These are phyloP conservation scores for Starmerella khaoyaiensis DNA, from an alignment of 805 yeast genomes.

Conservation along the genomic window DNA sequence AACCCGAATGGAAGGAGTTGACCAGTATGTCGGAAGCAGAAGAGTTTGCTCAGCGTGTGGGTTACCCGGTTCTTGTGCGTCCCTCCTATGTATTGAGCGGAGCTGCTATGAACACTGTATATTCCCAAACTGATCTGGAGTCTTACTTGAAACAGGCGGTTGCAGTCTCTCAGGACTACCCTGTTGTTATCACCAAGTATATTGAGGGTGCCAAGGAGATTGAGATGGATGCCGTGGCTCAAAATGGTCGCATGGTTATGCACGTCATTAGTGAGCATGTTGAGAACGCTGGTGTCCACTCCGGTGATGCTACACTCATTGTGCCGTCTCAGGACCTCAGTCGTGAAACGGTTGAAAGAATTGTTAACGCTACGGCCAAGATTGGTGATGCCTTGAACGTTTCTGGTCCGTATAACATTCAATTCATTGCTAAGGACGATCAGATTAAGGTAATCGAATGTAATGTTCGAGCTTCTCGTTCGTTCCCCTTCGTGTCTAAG, in stretches of 20 bases:
- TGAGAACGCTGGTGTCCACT: slow-evolving; percentile 98
- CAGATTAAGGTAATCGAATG: slow-evolving; percentile 97
- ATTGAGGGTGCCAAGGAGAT: slow-evolving; percentile 95
- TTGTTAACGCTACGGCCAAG: slow-evolving; percentile 90
- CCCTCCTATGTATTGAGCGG: slow-evolving; percentile 96
- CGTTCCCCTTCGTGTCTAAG: slow-evolving; percentile 96
- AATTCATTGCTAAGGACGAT: slow-evolving; percentile 88
- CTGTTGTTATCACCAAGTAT: slow-evolving; percentile 93
- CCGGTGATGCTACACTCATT: slow-evolving; percentile 96
- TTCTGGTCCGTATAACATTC: slow-evolving; percentile 96
- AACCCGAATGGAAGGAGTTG: slow-evolving; percentile 98
- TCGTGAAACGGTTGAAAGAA: slow-evolving; percentile 79
- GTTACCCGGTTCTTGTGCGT: slow-evolving; percentile 91
- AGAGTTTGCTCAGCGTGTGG: slow-evolving; percentile 75
- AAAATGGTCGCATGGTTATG: slow-evolving; percentile 85
- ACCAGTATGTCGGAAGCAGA: slow-evolving; percentile 89
- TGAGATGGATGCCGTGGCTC: slow-evolving; percentile 98
- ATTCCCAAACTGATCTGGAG: slow-evolving; percentile 76
- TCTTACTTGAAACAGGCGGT: slow-evolving; percentile 86
- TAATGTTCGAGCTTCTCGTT: slow-evolving; percentile 97
- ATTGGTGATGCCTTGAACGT: slow-evolving; percentile 89
- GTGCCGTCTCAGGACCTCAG: slow-evolving; percentile 95
- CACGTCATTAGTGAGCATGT: slow-evolving; percentile 98
- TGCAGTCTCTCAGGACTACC: slow-evolving; percentile 94
- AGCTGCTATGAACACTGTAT: slow-evolving; percentile 98